Percentiles rank a stretch among this genome's conserved stretches.
Evolutionary conservation across 306 rosid genomes (phyloP).

Genomic region (Neltuma alba): DNA sequence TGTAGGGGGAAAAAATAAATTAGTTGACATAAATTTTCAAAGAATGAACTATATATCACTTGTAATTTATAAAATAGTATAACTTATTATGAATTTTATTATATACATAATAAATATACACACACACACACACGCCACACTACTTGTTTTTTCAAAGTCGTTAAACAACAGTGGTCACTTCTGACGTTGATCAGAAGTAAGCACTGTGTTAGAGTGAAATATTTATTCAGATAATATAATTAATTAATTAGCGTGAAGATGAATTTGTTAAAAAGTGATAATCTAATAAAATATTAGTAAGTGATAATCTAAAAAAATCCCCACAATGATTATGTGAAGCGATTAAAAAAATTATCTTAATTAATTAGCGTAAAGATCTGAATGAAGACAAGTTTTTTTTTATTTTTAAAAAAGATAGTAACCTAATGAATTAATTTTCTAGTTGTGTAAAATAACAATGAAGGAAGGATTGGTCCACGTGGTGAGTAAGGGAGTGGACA

Average conservation of each 20-base stretch:
- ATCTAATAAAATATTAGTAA: background rate
- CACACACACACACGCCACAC: background rate
- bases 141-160: background rate
- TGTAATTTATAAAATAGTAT: background rate
- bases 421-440: background rate
- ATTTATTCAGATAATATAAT: no score
- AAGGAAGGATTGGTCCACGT: conserved; percentile 5
- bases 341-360: background rate
- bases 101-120: no score
- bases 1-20: background rate
- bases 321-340: no score
- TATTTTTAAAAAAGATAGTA: background rate
- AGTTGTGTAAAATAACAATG: no score
- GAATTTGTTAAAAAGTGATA: background rate
- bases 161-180: background rate
- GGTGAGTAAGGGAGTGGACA: background rate
- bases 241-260: background rate
- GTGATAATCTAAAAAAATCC: background rate
- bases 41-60: background rate
- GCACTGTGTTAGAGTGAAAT: background rate
- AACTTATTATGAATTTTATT: background rate
- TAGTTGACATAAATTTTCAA: no score
- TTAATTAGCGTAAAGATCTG: background rate
- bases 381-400: background rate
- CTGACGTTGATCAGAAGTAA: background rate